phyloP scores from a whole-genome alignment of 257 asterid species.

The Solanum bukasovii region DNA sequence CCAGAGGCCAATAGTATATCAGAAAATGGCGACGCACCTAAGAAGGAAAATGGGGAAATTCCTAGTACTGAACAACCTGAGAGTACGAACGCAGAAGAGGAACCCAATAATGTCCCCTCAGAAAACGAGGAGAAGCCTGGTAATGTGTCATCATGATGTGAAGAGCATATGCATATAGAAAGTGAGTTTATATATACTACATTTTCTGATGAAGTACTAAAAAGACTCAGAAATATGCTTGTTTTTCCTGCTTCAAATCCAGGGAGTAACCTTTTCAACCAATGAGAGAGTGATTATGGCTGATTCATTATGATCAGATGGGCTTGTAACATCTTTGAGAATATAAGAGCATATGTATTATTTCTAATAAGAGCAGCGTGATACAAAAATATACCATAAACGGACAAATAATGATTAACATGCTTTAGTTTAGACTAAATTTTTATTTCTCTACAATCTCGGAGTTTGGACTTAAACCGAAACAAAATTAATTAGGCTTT shows the following conservation, averaged over 20 bases:
- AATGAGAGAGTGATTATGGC: neutral
- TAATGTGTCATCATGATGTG: neutral
- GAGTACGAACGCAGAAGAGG: conserved; percentile 29
- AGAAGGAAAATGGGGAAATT: conserved; percentile 39
- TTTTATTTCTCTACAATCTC: neutral
- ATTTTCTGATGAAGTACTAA: neutral
- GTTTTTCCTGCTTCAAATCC: neutral
- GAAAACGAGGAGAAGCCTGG: conserved; percentile 24
- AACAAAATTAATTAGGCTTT: neutral
- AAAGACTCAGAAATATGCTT: neutral
- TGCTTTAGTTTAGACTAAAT: too few relatives aligned
- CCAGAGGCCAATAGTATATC: conserved; percentile 28
- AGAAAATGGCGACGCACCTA: conserved; percentile 53
- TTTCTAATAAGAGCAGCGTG: neutral
- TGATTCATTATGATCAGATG: neutral
- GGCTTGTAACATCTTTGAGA: neutral
- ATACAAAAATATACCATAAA: neutral
- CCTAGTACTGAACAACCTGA: conserved; percentile 28
- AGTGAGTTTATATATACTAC: neutral
- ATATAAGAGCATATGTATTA: neutral
- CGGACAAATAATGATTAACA: neutral
- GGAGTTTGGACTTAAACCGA: neutral
- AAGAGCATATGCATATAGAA: neutral
- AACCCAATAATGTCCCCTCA: conserved; percentile 9
- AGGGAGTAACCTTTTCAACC: neutral